Percentiles rank a stretch among this genome's conserved stretches.
Evolutionary conservation across 169 alveolate genomes (phyloP).

Genomic region (Eimeria mitis): DNA sequence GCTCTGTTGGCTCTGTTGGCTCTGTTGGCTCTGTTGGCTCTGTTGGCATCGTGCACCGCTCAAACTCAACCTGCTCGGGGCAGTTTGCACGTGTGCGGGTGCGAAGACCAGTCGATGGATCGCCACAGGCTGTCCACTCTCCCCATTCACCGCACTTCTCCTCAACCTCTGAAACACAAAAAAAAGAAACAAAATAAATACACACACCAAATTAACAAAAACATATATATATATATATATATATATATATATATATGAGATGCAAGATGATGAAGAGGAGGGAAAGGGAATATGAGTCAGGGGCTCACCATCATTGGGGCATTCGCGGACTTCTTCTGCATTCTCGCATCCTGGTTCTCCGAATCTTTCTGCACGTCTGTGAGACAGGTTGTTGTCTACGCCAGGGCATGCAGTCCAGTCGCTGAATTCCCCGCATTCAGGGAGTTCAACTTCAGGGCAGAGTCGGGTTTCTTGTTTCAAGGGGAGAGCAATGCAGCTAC

Average conservation of each 20-base stretch:
- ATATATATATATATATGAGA: too few species aligned
- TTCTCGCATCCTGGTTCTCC: conserved; percentile 52
- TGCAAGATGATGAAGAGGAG: too few species aligned
- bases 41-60: conserved; percentile 26
- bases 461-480: not conserved
- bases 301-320: conserved; percentile 41
- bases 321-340: conserved; percentile 60
- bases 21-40: conserved; percentile 9
- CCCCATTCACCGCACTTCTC: conserved; percentile 54
- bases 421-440: conserved; percentile 41
- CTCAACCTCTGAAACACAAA: conserved; percentile 16
- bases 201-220: too few species aligned
- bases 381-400: conserved; percentile 42
- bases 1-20: too few species aligned
- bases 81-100: conserved; percentile 25
- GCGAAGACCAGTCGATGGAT: not conserved
- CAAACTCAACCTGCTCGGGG: conserved; percentile 19
- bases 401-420: conserved; percentile 68
- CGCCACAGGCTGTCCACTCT: conserved; percentile 59
- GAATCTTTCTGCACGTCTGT: not conserved
- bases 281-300: too few species aligned
- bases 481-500: conserved; percentile 49
- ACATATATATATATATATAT: too few species aligned
- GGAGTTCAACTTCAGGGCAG: conserved; percentile 9
- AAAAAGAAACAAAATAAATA: not conserved